Evolutionary conservation across 176 grass and related monocot genomes (phyloP).

Genomic region (Alloteropsis semialata): DNA sequence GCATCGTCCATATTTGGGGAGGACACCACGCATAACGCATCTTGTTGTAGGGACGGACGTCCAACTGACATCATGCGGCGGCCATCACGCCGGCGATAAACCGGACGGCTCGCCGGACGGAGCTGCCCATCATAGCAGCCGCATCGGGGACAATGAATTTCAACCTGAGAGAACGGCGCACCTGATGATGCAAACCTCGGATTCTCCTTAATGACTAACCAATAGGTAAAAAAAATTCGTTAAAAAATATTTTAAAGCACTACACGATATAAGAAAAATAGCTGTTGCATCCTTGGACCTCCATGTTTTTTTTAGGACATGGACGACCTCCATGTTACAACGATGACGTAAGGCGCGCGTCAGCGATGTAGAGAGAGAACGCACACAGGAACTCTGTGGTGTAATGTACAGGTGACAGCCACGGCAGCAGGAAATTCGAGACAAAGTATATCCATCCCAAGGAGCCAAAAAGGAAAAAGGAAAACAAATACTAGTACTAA

Average conservation of each 20-base stretch:
- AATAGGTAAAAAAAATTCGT: neutral
- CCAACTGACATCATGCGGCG: neutral
- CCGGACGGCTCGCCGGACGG: neutral
- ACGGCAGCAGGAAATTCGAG: neutral
- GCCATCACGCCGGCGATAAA: neutral
- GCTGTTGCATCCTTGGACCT: neutral
- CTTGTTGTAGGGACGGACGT: neutral
- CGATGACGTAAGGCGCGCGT: slow-evolving; percentile 8
- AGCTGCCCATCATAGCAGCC: neutral
- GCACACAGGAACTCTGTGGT: neutral
- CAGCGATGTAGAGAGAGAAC: neutral
- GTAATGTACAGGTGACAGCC: neutral
- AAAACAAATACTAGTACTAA: neutral
- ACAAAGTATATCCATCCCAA: neutral
- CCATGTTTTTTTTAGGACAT: no score
- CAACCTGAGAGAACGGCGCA: neutral
- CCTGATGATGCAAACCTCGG: neutral
- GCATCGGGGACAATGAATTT: neutral
- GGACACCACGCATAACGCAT: no score
- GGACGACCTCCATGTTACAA: neutral
- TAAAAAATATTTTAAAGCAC: neutral
- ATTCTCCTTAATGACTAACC: no score
- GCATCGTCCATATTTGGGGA: neutral
- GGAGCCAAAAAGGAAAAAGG: neutral
- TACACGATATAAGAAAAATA: neutral